Percentiles rank a stretch among this genome's conserved stretches.
Evolutionary conservation across 345 rosid species (phyloP).

Genomic region (Arabidopsis suecica): DNA sequence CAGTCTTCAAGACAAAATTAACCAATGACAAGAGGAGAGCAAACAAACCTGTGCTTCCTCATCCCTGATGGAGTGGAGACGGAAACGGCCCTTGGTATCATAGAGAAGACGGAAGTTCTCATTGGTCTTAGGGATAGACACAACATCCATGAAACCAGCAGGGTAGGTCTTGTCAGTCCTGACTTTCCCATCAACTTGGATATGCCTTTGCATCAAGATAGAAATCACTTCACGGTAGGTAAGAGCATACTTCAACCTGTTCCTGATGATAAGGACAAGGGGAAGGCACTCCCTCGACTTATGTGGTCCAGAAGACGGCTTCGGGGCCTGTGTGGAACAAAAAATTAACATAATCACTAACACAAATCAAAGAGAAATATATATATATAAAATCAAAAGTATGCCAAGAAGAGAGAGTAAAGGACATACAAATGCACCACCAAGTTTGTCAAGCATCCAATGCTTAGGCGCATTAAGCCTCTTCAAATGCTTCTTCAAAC

Average conservation of each 20-base stretch:
- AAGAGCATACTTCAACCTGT: slow-evolving; percentile 62
- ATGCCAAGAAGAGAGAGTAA: neutral
- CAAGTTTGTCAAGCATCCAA: slow-evolving; percentile 67
- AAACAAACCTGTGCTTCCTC: slow-evolving; percentile 40
- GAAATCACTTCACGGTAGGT: slow-evolving; percentile 58
- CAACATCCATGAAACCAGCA: slow-evolving; percentile 49
- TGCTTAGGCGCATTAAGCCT: slow-evolving; percentile 91
- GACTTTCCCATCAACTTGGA: slow-evolving; percentile 46
- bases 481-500: slow-evolving; percentile 88
- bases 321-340: slow-evolving; percentile 42
- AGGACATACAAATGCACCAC: slow-evolving; percentile 47
- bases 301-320: slow-evolving; percentile 48
- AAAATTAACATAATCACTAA: neutral
- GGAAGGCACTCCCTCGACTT: slow-evolving; percentile 53
- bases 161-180: slow-evolving; percentile 49
- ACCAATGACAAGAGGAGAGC: neutral
- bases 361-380: neutral
- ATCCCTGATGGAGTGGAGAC: slow-evolving; percentile 45
- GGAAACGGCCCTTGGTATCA: slow-evolving; percentile 49
- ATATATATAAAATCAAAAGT: neutral
- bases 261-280: slow-evolving; percentile 51
- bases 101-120: slow-evolving; percentile 50
- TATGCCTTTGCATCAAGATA: slow-evolving; percentile 48
- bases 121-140: slow-evolving; percentile 45
- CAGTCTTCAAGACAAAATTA: neutral